Percentiles rank a stretch among this genome's conserved stretches.
Evolutionary conservation across 306 rosid genomes (phyloP).

Genomic region (Quercus alba): DNA sequence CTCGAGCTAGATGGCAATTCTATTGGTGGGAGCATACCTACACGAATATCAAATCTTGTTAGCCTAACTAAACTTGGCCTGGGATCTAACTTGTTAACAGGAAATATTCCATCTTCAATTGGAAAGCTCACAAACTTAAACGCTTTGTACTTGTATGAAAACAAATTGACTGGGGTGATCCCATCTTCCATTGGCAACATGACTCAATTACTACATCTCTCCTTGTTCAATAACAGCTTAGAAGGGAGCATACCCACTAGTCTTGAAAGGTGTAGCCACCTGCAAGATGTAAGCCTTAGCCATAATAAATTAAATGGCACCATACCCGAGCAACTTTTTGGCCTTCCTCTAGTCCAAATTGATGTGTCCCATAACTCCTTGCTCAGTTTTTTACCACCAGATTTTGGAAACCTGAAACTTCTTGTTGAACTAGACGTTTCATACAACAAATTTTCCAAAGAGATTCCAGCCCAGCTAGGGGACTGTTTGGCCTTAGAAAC

Average conservation of each 20-base stretch:
- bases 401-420: too few relatives aligned
- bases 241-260: neutral
- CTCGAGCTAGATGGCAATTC: neutral
- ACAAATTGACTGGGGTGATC: neutral
- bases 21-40: neutral
- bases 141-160: accelerated
- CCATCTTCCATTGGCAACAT: neutral
- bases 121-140: neutral
- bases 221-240: neutral
- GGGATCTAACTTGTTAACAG: neutral
- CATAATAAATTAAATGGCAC: neutral
- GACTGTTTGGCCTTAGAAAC: neutral
- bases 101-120: neutral
- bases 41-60: neutral
- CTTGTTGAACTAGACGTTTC: too few relatives aligned
- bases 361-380: too few relatives aligned
- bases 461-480: too few relatives aligned
- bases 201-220: neutral
- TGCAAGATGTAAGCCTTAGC: neutral
- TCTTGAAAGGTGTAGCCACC: neutral
- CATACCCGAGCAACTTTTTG: too few relatives aligned
- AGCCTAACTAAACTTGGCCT: neutral
- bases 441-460: too few relatives aligned
- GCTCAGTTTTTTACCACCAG: too few relatives aligned
- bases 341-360: too few relatives aligned